Evolutionary conservation across 352 stramenopile genomes (phyloP), one percentile per base, ranked within the genome.

Genomic region (Globisporangium camurandrum): DNA sequence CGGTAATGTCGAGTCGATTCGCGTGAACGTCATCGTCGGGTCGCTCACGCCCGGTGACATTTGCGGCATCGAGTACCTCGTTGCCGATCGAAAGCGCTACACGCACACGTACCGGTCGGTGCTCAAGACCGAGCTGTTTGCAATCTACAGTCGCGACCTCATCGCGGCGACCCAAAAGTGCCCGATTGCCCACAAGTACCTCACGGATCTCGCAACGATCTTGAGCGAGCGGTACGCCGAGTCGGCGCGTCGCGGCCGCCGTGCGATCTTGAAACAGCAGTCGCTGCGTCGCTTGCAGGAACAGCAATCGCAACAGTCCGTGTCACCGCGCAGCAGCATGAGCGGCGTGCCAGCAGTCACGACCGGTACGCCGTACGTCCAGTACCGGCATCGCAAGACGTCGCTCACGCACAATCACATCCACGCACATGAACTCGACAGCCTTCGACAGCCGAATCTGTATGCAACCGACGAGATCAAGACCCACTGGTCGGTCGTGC

Each of bases 11-110:
- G 75, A 91, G 30, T 74, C 65, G 0, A 61, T 88, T 20, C 72
- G 67, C 7, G 72, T 57, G 8, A 86, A 91, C 33, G 51, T 74
- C 5, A 69, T 86, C 14, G 72, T 81, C 4, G 73, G 73, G 2
- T 78, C 76, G 1, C 67, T 88, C 8, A 66, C 66, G 0, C 57
- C 69, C 4, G 75, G 78, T 8, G 76, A 88, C 38, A 88, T 91
- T 53, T 91, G 79, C 40, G 78, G 74, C 3, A 79, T 90, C 36
- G 78, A 90, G 48, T 86, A 86, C 41, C 61, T 90, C n/a, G 64
- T 86, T 1, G 68, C 66, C 4, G 33, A 53, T 10, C 67, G 67
- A 27, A 63, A 72, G 30, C 57, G 78, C 12, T 90, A 90, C 30
- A 69, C 64, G 1, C 75, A 88, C 52, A 84, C 78, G 1, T 90